Evolutionary conservation across 805 yeast species (phyloP).

Genomic region (Saccharomycopsis javanensis): DNA sequence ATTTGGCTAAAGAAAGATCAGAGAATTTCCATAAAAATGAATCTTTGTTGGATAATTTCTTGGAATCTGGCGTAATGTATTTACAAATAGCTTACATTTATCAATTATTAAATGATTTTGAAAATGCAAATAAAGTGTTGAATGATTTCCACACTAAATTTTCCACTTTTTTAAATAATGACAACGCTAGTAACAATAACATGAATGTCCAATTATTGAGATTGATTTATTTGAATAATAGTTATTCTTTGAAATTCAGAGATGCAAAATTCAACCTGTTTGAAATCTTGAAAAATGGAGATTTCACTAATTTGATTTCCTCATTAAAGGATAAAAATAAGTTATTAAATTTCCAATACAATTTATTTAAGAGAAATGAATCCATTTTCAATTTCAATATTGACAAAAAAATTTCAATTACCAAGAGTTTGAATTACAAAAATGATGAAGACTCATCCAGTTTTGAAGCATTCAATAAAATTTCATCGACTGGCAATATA

Average conservation of each 20-base stretch:
- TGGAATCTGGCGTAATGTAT: conserved; percentile 52
- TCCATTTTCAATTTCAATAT: conserved; percentile 32
- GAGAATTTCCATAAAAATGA: conserved; percentile 30
- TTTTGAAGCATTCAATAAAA: conserved; percentile 1
- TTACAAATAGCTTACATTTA: conserved; percentile 51
- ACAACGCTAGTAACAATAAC: neutral
- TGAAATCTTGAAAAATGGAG: neutral
- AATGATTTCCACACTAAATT: conserved; percentile 23
- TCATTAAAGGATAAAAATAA: conserved; percentile 8
- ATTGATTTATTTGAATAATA: conserved; percentile 15
- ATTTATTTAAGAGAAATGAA: conserved; percentile 35
- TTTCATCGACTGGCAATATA: neutral
- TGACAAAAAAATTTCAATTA: conserved; percentile 26
- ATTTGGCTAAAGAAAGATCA: conserved; percentile 35
- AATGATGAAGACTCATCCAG: conserved; percentile 16
- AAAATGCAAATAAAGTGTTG: conserved; percentile 31
- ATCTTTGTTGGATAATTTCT: conserved; percentile 29
- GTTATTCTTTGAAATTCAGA: conserved; percentile 8
- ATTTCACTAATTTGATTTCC: conserved; percentile 4
- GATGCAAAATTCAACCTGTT: neutral
- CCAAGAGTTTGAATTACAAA: conserved; percentile 19
- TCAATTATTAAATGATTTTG: conserved; percentile 31
- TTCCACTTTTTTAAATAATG: conserved; percentile 1
- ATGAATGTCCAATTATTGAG: conserved; percentile 10
- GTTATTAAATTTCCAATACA: conserved; percentile 28